Evolutionary conservation across 2,329 filamentous ascomycete species (phyloP), one percentile per base, ranked within the genome.

Genomic region (Seiridium cupressi): DNA sequence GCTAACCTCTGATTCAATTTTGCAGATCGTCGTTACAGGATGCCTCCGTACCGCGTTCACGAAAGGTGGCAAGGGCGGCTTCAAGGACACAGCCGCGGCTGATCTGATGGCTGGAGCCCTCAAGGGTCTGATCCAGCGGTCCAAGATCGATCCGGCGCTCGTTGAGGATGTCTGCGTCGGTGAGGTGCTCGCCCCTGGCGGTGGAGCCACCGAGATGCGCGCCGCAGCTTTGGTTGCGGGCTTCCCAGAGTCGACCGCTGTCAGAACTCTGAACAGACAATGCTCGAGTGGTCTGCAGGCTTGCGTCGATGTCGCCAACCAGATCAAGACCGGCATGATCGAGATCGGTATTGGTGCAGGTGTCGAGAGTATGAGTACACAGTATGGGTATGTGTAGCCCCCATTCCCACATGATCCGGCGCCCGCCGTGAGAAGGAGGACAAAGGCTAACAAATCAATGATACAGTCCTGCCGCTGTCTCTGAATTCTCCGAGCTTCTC

Each of bases 161-260:
- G 92, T 99, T 54, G 92, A 98, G 77, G 95, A 99, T 73, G 89
- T 99, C 66, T 90, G 90, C 57, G 93, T 98, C 61, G 95, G 95
- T 66, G 90, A 89, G 59, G 95, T 99, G 36, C 88, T 99, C 54
- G 88, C 94, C 18, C 94, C 94, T 40, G 95, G 95, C 63, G 95
- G 93, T 68, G 95, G 94, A 67, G 95, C 95, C 31, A 98, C 95
- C 51, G 95, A 98, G 80, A 97, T 97, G 88, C 90, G 95, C 66
- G 95, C 93, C 62, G 95, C 95, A 42, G 89, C 89, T 58, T 83
- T 98, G 60, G 92, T 92, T 5, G 95, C 95, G 55, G 95, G 95
- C 51, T 96, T 98, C 81, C 91, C 95, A 48, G 90, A 91, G 69
- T 84, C 86, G 18, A 86, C 93, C 4, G 90, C 93, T n/a, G 90